A percentile compares a stretch with the other conserved stretches of the same genome.
Conservation (phyloP, 352 stramenopile genomes). For the Globisporangium recalcitrans region DNA sequence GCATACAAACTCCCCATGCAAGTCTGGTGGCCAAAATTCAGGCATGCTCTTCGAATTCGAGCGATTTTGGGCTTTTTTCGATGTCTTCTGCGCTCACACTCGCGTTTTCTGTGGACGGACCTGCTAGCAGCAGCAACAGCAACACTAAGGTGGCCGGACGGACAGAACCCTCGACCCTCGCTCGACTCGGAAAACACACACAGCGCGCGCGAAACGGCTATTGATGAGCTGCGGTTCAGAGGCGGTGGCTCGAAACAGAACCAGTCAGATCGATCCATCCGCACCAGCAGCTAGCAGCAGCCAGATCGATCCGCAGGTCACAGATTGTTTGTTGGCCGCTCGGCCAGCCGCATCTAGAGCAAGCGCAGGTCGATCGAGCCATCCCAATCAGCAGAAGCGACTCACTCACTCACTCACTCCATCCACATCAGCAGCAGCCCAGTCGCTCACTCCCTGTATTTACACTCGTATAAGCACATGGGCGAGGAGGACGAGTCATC, state of each 20-base stretch:
- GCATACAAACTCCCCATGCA: neutral
- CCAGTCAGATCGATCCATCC: neutral
- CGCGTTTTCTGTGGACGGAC: neutral
- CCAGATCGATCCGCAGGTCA: neutral
- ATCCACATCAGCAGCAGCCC: neutral
- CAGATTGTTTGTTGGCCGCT: neutral
- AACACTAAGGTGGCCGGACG: neutral
- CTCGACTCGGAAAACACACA: neutral
- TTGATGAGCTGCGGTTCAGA: slow-evolving; percentile 5
- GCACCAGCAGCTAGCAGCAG: no score
- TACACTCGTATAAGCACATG: no score
- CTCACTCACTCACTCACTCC: neutral
- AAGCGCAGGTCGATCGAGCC: neutral
- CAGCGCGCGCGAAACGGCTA: neutral
- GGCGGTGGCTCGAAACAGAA: neutral
- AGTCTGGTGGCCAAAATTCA: neutral
- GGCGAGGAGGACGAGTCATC: neutral
- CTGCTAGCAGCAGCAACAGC: neutral
- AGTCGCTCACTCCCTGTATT: neutral
- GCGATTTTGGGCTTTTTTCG: neutral
- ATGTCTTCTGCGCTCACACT: no score
- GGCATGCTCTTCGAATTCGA: neutral
- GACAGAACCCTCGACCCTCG: neutral
- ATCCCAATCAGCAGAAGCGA: neutral
- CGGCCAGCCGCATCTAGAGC: neutral